Evolutionary conservation across 768 basidiomycete genomes (phyloP), one percentile per base, ranked within the genome.

Genomic region (Mycena latifolia): DNA sequence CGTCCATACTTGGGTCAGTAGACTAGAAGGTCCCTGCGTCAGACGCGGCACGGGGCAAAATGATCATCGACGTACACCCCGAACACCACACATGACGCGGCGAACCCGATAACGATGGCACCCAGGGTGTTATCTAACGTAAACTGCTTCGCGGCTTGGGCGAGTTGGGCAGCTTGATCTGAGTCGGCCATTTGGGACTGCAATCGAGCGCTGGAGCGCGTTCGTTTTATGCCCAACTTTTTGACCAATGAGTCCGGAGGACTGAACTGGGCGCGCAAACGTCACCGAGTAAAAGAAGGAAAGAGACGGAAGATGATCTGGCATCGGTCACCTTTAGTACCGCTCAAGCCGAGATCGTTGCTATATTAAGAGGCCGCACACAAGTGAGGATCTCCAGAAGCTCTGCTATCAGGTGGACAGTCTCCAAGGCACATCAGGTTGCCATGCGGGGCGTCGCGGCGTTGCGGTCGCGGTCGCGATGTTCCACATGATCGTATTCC

Each of bases 21-120:
- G 78, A 31, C 69, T 69, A 20, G 9, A 7, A 14, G 33, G 9
- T 11, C 47, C 5, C 5, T 18, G 12, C 11, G 45, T 59, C 37
- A 52, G 27, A 18, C 24, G 8, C 12, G 7, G 29, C 8, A 61
- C 11, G 8, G 12, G 5, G 35, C 4, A 24, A 1, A 48, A 22
- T 15, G 39, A 2, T 17, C 3, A 17, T 17, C 22, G 5, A 66
- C 69, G 25, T 20, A 66, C 69, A 89, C 78, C 22, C 89, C 89
- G 73, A 85, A 89, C n/a, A 83, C 70, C 52, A 74, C 79, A 67
- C 82, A 84, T 7, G 90, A 84, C 41, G 81, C 75, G 1, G 84
- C 81, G 65, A 88, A 89, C 29, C 90, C 90, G 50, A 89, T 72
- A 66, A 89, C 83, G 47, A 85, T 76, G 20, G 89, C 88, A 37